These are phyloP conservation scores for Naegleria gruberi DNA, from an alignment of 208 protist genomes.

Conservation along the genomic window DNA sequence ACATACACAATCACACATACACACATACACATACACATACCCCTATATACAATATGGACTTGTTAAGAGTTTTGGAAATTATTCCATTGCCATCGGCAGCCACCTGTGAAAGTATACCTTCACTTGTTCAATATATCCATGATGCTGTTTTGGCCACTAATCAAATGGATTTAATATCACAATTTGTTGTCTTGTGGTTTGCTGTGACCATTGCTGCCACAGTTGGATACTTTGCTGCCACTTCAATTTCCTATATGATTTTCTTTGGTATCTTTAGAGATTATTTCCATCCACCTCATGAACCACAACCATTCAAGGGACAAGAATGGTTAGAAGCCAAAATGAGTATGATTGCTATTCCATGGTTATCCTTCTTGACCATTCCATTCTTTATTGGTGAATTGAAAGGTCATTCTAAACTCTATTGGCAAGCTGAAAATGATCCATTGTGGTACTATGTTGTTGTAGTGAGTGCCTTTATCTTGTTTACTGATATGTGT, in stretches of 20 bases:
- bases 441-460: background rate
- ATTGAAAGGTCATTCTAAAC: background rate
- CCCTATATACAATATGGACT: no score
- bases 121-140: background rate
- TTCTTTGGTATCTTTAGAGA: background rate
- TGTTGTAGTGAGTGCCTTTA: slow-evolving; percentile 33
- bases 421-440: background rate
- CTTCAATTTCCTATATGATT: background rate
- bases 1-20: no score
- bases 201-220: background rate
- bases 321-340: background rate
- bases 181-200: background rate
- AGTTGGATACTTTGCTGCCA: background rate
- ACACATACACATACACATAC: no score
- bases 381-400: background rate
- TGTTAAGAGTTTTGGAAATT: background rate
- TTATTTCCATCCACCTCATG: background rate
- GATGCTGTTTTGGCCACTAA: background rate
- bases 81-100: background rate
- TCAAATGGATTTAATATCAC: background rate
- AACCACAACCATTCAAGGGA: slow-evolving; percentile 18
- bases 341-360: background rate
- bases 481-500: slow-evolving; percentile 48
- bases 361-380: background rate
- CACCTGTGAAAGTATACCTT: background rate